Evolutionary conservation across 306 rosid genomes (phyloP), one percentile per base, ranked within the genome.

Genomic region (Malus orientalis): DNA sequence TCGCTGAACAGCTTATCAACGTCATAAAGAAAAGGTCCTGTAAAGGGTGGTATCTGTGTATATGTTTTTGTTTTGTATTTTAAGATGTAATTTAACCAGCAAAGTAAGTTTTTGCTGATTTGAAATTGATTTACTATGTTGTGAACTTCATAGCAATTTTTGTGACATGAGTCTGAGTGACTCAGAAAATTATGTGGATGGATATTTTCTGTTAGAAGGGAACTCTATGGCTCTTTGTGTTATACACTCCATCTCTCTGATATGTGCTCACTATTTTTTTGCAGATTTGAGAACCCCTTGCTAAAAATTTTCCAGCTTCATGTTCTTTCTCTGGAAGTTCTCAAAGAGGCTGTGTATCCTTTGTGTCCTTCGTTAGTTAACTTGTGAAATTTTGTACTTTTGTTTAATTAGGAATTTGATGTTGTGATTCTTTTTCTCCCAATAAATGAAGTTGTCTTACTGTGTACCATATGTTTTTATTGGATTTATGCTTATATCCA

Each of bases 331-430:
- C 85, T 95, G 79, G 96, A 88, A 78, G 99, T 95, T 68, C 89
- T 95, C 78, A 89, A 88, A 87, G 97, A 90, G 81, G 99, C 99
- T 15, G 93, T 92, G 99, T 95, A 95, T 95, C 99, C 99, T 92
- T 85, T 77, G 19, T 30, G 76, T 82, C 71, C 64, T 79, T 45
- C 49, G 68, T 74, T 80, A 69, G 63, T 75, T 47, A 70, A 78
- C 60, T 76, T 53, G n/a, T 63, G 75, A 78, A 76, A 70, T 54
- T 78, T 66, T 65, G 49, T 38, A 49, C 32, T 29, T 58, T 53
- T 68, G 61, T 45, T 57, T 22, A 38, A 42, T n/a, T 15, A 38
- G 53, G 13, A 33, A 36, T 57, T 15, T 57, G 36, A 23, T 20
- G 32, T 33, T 58, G 23, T 1, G 8, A 12, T 11, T 27, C 30